Base-by-base conservation (phyloP, 2,329 filamentous ascomycete genomes). In the Thelonectria olida region DNA sequence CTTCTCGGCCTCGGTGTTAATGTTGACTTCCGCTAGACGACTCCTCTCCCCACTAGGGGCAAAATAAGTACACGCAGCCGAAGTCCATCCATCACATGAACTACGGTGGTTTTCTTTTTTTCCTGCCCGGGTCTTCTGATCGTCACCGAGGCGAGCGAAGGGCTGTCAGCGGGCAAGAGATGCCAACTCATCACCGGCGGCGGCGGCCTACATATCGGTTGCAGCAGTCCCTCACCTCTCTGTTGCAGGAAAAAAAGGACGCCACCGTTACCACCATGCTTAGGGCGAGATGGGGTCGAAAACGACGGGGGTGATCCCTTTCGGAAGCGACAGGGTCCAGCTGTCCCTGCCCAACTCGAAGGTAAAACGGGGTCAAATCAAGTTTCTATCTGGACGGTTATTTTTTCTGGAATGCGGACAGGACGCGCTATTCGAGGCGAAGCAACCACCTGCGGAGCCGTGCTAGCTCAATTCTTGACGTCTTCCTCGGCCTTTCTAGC, bases 101-200 rank as follows among this genome's bases (percentile, higher is more conserved):
- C 39, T 47, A 25, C 49, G 23, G 13, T 22, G 15, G n/a, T 10
- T 42, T 15, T 45, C 39, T 20, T 39, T 34, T 20, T 19, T 28
- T 36, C 34, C n/a, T 15, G 5, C 34, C 38, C 38, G 17, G 15
- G 13, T 55, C 34, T 31, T 36, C 23, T 59, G 58, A 64, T 62
- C 54, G 25, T 62, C 58, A 42, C 42, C 50, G 49, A 44, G 22
- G 31, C 31, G 31, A 34, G 31, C 7, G 6, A 34, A 28, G 27
- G 10, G 27, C 27, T 48, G 36, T 39, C 20, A 36, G 12, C 54
- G 45, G 44, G 54, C 28, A 22, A 8, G 61, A 45, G 31, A 34
- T 55, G 66, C 62, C 64, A 70, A 38, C 61, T 66, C 66, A 65
- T 64, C 63, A 60, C 42, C 53, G 50, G 45, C n/a, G n/a, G n/a